Percentiles rank a stretch among this genome's conserved stretches.
Evolutionary conservation across 345 rosid genomes (phyloP).

Genomic region (Leavenworthia alabamica): DNA sequence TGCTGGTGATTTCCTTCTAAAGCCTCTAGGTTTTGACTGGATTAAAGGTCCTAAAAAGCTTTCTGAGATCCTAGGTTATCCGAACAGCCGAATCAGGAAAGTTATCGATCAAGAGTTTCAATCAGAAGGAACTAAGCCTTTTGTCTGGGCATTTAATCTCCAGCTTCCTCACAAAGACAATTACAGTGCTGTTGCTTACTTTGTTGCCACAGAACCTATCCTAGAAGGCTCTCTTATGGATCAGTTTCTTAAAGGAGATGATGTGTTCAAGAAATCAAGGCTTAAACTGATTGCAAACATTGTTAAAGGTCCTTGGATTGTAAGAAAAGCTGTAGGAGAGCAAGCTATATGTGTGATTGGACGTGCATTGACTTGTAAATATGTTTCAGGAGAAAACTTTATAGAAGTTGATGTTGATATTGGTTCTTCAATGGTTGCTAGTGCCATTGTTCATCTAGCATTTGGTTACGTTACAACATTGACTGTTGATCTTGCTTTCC

Average conservation of each 20-base stretch:
- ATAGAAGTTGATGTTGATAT: conserved; percentile 87
- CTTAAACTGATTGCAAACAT: conserved; percentile 92
- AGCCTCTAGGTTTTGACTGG: conserved; percentile 92
- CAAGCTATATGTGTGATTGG: conserved; percentile 93
- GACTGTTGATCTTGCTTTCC: conserved; percentile 89
- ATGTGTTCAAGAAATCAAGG: conserved; percentile 60
- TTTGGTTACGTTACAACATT: conserved; percentile 78
- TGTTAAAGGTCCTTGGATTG: conserved; percentile 95
- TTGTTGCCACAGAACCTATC: conserved; percentile 48
- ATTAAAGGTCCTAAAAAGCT: conserved; percentile 60
- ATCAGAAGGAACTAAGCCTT: conserved; percentile 50
- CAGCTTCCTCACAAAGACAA: conserved; percentile 90
- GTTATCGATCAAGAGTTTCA: conserved; percentile 51
- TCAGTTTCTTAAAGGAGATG: conserved; percentile 74
- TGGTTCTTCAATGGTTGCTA: conserved; percentile 94
- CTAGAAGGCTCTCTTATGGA: conserved; percentile 68
- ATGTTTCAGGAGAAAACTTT: conserved; percentile 42
- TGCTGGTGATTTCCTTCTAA: conserved; percentile 62
- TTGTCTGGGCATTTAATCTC: conserved; percentile 91
- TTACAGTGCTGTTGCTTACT: conserved; percentile 86
- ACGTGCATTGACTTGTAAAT: conserved; percentile 71
- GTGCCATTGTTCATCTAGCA: conserved; percentile 87
- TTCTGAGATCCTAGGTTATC: conserved; percentile 48
- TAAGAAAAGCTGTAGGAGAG: conserved; percentile 94
- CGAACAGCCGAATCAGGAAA: conserved; percentile 55